Conservation (phyloP, 2,329 filamentous ascomycete species). For the Leptoxyphium fumago region DNA sequence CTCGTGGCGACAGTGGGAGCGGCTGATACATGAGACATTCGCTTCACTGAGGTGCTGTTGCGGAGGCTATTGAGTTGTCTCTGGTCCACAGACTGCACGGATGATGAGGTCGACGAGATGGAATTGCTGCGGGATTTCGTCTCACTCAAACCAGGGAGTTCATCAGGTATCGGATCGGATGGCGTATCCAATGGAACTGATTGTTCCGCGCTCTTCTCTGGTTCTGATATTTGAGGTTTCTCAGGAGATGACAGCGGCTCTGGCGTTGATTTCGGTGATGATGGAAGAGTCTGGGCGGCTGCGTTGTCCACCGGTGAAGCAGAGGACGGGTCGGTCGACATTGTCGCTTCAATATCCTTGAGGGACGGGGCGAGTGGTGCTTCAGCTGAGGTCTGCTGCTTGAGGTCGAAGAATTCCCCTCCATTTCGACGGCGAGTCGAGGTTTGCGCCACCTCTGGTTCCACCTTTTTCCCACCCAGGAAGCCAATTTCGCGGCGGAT, state of each 20-base stretch:
- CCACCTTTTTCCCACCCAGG: conserved; percentile 50
- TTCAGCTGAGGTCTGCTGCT: conserved; percentile 11
- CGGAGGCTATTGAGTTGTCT: conserved; percentile 14
- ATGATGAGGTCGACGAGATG: conserved; percentile 1
- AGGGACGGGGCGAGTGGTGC: conserved; percentile 25
- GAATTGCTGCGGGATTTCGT: background rate
- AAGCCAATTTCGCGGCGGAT: conserved; percentile 56
- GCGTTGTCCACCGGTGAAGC: background rate
- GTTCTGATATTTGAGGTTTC: conserved; percentile 2
- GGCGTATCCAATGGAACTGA: conserved; percentile 1
- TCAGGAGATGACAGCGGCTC: background rate
- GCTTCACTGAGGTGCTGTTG: conserved; percentile 8
- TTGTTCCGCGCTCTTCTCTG: background rate
- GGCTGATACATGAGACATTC: conserved; percentile 3
- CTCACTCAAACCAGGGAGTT: background rate
- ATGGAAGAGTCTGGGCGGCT: background rate
- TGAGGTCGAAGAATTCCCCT: conserved; percentile 9
- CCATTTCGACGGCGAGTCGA: background rate
- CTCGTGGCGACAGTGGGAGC: background rate
- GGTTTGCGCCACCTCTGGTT: conserved; percentile 32
- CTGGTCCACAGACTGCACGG: conserved; percentile 11
- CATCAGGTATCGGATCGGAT: background rate
- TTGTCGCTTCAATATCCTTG: conserved; percentile 17
- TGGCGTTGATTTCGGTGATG: background rate
- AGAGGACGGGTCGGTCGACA: conserved; percentile 9